Evolutionary conservation across 73 alveolate genomes (phyloP).

Genomic region (Paramecium primaurelia): DNA sequence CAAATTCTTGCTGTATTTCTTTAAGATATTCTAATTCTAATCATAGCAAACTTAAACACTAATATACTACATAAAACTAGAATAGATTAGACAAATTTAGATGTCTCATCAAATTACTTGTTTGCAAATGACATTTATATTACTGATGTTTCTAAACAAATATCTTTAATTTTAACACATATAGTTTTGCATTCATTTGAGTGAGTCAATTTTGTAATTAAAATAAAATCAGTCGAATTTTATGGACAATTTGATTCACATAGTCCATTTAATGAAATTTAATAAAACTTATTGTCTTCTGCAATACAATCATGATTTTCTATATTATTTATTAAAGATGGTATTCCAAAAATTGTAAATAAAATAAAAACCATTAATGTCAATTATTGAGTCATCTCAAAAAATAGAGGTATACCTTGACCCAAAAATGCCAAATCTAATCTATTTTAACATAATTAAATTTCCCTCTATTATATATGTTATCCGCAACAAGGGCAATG

Average conservation of each 20-base stretch:
- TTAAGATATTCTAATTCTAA: background rate
- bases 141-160: background rate
- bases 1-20: background rate
- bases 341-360: background rate
- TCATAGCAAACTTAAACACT: background rate
- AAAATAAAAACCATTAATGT: background rate
- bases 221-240: background rate
- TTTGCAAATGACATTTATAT: background rate
- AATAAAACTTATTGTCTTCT: background rate
- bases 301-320: background rate
- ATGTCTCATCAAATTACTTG: background rate
- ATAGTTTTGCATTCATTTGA: background rate
- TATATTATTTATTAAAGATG: background rate
- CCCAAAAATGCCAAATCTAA: background rate
- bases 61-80: background rate
- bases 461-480: background rate
- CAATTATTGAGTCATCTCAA: slow-evolving; percentile 3
- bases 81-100: background rate
- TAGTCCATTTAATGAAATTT: background rate
- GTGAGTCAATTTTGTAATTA: background rate
- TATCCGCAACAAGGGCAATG: background rate
- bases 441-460: background rate
- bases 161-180: background rate
- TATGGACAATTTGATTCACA: background rate
- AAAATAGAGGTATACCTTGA: slow-evolving; percentile 28